Base-by-base conservation (phyloP, 1,284 basidiomycete genomes). In the Malassezia sympodialis region DNA sequence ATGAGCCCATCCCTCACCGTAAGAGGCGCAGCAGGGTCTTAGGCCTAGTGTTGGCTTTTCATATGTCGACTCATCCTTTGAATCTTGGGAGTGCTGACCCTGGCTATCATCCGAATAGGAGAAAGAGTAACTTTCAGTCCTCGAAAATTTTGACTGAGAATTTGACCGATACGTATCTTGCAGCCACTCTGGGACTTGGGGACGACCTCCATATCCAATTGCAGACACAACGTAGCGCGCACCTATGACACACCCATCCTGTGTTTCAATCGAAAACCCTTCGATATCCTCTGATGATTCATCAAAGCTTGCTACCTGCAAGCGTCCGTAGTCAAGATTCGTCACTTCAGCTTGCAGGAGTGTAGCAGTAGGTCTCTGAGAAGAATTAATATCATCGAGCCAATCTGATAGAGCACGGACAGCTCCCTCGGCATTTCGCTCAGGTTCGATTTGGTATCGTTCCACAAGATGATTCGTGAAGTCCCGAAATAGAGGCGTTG, bases 1-100 rank as follows among this genome's bases (percentile, higher is more conserved):
- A 43, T 76, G 76, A 32, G 65, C 68, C 74, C 75, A 75, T n/a
- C 62, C 70, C 6, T 30, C 26, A 1, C 67, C 57, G 27, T 26
- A 24, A 34, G 46, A 48, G 14, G 28, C 43, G 31, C 23, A 21
- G 14, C 41, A 27, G 2, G 41, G 24, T n/a, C 10, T 21, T 19
- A 26, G 15, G 17, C 21, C 21, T 5, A 19, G 14, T 5, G 6
- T 23, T 28, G 23, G 12, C 12, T 43, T 28, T 4, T 43, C 41
- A 8, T 43, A 3, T 8, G 15, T 7, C 4, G 21, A n/a, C 8
- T 27, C 24, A 14, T 43, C 27, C 8, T 24, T 10, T 7, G 24
- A 27, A 17, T 19, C 41, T 3, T 24, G 14, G 10, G 24, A 27
- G 24, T 14, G 24, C 19, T n/a, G 8, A 8, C 24, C n/a, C 12